These are phyloP conservation scores for Vitellaria paradoxa DNA, from an alignment of 179 eudicot species.

Conservation along the genomic window DNA sequence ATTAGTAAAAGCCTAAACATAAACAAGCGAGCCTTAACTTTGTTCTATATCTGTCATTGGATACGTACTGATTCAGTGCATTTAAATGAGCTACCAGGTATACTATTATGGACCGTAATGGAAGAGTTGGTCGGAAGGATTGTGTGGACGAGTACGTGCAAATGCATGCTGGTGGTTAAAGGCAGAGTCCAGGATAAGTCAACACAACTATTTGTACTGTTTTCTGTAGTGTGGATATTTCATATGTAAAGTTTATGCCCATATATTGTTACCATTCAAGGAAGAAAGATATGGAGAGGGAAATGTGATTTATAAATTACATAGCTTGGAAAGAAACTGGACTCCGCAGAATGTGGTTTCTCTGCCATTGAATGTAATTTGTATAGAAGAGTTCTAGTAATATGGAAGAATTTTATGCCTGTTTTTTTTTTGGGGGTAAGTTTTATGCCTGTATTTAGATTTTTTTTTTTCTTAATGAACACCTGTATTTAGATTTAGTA, in stretches of 20 bases:
- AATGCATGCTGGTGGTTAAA: not conserved
- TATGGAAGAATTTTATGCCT: too few relatives aligned
- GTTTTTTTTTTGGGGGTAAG: too few relatives aligned
- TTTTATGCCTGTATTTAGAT: too few relatives aligned
- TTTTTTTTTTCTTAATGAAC: too few relatives aligned
- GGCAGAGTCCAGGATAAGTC: not conserved
- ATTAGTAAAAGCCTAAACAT: not conserved
- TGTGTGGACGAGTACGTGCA: not conserved
- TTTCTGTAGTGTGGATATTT: not conserved
- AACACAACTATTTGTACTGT: not conserved
- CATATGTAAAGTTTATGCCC: not conserved
- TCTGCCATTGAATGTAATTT: not conserved
- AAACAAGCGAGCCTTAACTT: not conserved
- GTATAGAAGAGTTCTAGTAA: not conserved
- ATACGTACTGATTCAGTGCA: constrained; percentile 5
- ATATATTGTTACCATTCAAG: not conserved
- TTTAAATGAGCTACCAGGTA: constrained; percentile 10
- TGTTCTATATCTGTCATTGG: not conserved
- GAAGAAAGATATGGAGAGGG: not conserved
- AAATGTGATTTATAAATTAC: not conserved
- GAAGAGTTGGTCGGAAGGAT: not conserved
- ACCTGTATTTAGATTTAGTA: too few relatives aligned
- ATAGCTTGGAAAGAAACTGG: not conserved
- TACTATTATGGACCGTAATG: constrained; percentile 4
- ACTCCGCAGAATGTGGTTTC: not conserved